Conservation (phyloP, 306 rosid genomes). For the Quercus dentata region DNA sequence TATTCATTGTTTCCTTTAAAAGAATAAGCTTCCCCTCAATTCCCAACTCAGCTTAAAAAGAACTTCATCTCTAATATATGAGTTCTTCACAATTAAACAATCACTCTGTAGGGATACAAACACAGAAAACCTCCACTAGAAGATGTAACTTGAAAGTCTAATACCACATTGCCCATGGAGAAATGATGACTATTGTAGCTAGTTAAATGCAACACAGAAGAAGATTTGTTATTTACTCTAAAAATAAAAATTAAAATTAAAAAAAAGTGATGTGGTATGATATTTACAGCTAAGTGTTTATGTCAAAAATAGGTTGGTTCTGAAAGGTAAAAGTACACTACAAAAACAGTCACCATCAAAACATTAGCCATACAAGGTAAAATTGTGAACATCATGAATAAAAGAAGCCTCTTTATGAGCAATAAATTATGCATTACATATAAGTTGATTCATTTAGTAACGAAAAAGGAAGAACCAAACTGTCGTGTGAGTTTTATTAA, state of each 20-base stretch:
- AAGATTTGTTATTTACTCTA: background rate
- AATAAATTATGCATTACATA: constrained; percentile 21
- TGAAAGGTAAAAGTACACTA: constrained; percentile 1
- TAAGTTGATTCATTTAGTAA: constrained; percentile 31
- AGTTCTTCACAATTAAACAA: background rate
- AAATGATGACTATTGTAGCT: too few relatives aligned
- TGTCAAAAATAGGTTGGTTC: constrained; percentile 15
- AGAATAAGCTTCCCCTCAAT: background rate
- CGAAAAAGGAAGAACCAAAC: constrained; percentile 38
- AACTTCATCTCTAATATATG: background rate
- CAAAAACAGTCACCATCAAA: constrained; percentile 12
- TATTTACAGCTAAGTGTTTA: background rate
- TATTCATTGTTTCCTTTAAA: background rate
- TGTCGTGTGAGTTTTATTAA: constrained; percentile 62
- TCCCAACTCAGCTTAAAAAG: background rate
- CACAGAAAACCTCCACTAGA: background rate
- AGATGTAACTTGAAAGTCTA: background rate
- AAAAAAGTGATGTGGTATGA: background rate
- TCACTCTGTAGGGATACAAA: constrained; percentile 11
- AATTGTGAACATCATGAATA: constrained; percentile 16
- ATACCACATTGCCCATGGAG: background rate
- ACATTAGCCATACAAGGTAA: constrained; percentile 12
- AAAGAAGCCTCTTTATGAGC: constrained; percentile 24
- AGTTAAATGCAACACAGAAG: too few relatives aligned
- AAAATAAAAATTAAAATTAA: background rate